phyloP scores from a whole-genome alignment of 441 rosid genomes.

The Viola pubescens region DNA sequence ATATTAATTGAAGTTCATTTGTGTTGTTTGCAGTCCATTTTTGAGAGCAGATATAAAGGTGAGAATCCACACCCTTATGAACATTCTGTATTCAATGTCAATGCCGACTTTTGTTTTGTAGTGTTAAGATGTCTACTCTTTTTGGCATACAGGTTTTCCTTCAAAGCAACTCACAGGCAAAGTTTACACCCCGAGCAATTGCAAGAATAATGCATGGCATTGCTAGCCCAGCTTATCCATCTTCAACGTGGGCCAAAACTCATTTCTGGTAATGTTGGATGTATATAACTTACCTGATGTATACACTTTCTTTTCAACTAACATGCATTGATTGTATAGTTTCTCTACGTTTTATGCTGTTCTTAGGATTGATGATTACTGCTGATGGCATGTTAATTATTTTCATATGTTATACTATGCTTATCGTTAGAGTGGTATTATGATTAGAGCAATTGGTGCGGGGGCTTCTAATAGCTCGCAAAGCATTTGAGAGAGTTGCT shows the following conservation, averaged over 20 bases:
- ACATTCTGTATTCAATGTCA: slow-evolving; percentile 11
- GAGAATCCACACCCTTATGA: slow-evolving; percentile 16
- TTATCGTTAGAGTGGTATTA: no score
- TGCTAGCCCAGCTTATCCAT: slow-evolving; percentile 82
- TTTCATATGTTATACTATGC: neutral
- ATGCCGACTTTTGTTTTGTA: slow-evolving; percentile 8
- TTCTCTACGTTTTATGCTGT: neutral
- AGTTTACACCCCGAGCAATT: slow-evolving; percentile 85
- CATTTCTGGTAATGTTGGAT: slow-evolving; percentile 70
- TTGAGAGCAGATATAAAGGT: slow-evolving; percentile 96
- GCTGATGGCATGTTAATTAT: neutral
- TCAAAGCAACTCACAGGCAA: slow-evolving; percentile 68
- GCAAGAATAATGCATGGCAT: slow-evolving; percentile 94
- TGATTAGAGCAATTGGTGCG: no score
- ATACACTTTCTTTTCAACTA: neutral
- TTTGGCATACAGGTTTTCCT: slow-evolving; percentile 58
- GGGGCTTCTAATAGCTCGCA: no score
- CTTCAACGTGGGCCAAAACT: slow-evolving; percentile 67
- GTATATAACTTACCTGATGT: neutral
- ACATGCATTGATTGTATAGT: neutral
- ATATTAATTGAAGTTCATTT: slow-evolving; percentile 29
- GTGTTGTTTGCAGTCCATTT: slow-evolving; percentile 63
- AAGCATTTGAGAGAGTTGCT: no score
- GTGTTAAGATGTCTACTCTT: slow-evolving; percentile 14
- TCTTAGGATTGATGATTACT: neutral